Evolutionary conservation across 2,329 filamentous ascomycete species (phyloP).

Genomic region (Aspergillus chevalieri): DNA sequence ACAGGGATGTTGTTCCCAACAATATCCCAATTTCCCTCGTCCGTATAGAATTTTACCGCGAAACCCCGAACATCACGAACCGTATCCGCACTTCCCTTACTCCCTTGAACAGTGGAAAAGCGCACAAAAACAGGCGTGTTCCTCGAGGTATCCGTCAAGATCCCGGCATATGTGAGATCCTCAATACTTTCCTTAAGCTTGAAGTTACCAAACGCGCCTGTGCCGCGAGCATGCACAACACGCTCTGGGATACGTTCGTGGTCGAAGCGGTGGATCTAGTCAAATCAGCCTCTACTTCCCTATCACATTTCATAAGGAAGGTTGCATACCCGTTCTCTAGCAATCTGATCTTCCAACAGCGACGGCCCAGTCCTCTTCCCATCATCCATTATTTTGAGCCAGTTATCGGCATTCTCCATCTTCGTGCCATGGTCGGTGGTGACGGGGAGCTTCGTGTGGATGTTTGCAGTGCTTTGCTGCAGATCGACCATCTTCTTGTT

Average conservation of each 20-base stretch:
- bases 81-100: conserved; percentile 66
- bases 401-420: conserved; percentile 65
- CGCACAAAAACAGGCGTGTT: conserved; percentile 60
- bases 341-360: conserved; percentile 66
- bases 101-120: conserved; percentile 69
- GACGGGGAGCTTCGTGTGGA: conserved; percentile 52
- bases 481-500: conserved; percentile 56
- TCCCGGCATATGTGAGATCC: conserved; percentile 57
- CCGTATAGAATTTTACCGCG: conserved; percentile 67
- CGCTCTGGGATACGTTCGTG: conserved; percentile 65
- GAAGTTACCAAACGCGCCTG: conserved; percentile 62
- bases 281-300: background rate
- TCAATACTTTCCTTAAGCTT: conserved; percentile 57
- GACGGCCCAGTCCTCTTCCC: conserved; percentile 36
- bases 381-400: conserved; percentile 57
- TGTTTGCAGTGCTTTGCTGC: conserved; percentile 50
- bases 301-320: background rate
- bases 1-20: conserved; percentile 68
- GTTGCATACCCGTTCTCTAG: conserved; percentile 60
- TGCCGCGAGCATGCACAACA: conserved; percentile 61
- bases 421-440: conserved; percentile 71
- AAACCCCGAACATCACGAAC: conserved; percentile 73
- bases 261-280: conserved; percentile 59
- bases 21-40: conserved; percentile 69
- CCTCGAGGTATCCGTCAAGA: conserved; percentile 63